Percentiles rank a stretch among this genome's conserved stretches.
Conservation (phyloP, 176 grass and related monocot species). For the Aegilops sharonensis region DNA sequence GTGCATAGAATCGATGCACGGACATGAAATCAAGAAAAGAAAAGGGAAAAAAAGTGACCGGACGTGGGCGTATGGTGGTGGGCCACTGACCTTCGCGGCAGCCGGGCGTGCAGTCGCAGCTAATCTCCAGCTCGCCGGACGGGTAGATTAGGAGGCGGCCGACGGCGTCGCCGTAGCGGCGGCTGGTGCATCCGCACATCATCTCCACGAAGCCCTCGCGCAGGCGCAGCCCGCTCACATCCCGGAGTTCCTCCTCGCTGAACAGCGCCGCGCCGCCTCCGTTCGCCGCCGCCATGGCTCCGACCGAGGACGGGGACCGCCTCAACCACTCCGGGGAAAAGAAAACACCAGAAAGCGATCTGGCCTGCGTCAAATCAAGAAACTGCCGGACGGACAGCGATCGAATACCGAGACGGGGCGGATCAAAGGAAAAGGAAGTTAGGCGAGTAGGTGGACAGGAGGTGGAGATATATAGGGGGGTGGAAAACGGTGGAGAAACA, state of each 20-base stretch:
- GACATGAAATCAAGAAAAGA: slow-evolving; percentile 56
- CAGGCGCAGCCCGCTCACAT: slow-evolving; percentile 65
- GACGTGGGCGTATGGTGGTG: slow-evolving; percentile 18
- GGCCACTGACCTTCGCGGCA: slow-evolving; percentile 76
- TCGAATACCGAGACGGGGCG: slow-evolving; percentile 14
- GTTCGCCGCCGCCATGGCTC: slow-evolving; percentile 55
- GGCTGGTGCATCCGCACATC: slow-evolving; percentile 97
- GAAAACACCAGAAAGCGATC: slow-evolving; percentile 16
- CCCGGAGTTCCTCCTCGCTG: slow-evolving; percentile 80
- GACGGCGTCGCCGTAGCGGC: slow-evolving; percentile 92
- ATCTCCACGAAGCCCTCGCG: slow-evolving; percentile 70
- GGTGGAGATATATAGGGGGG: slow-evolving; percentile 38
- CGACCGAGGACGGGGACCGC: slow-evolving; percentile 14
- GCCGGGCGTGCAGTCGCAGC: slow-evolving; percentile 87
- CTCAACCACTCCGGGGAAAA: background rate
- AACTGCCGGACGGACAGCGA: background rate
- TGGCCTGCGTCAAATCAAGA: slow-evolving; percentile 44
- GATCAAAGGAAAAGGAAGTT: slow-evolving; percentile 56
- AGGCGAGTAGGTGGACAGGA: slow-evolving; percentile 36
- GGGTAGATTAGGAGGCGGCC: slow-evolving; percentile 81
- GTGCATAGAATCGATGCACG: slow-evolving; percentile 31
- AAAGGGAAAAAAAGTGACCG: slow-evolving; percentile 8
- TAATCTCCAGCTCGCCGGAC: slow-evolving; percentile 80
- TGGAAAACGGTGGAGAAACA: slow-evolving; percentile 37
- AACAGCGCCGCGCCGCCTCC: slow-evolving; percentile 48